phyloP scores from a whole-genome alignment of 2,329 filamentous ascomycete genomes.

The Pseudogymnoascus sp. region DNA sequence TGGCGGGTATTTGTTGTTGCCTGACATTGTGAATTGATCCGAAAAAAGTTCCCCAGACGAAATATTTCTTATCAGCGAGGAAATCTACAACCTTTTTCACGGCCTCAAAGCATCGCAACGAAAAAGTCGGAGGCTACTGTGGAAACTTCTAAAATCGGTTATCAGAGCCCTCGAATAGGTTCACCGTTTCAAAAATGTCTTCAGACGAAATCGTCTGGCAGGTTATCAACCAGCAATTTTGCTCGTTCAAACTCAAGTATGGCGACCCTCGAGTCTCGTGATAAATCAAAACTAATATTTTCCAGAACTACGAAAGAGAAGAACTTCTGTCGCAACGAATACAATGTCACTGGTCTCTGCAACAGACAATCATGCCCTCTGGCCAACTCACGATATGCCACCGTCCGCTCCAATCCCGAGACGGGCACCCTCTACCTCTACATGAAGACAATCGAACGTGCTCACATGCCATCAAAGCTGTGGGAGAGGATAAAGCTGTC shows the following conservation, averaged over 20 bases:
- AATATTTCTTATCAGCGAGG: conserved; percentile 8
- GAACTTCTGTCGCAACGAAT: conserved; percentile 93
- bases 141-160: neutral
- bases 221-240: conserved; percentile 92
- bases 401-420: conserved; percentile 71
- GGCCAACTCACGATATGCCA: conserved; percentile 88
- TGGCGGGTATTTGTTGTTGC: neutral
- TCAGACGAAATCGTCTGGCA: conserved; percentile 98
- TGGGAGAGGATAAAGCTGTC: conserved; percentile 92
- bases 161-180: conserved; percentile 1
- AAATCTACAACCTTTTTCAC: conserved; percentile 7
- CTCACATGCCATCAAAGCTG: conserved; percentile 79
- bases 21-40: neutral
- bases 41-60: conserved; percentile 9
- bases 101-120: neutral
- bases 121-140: neutral
- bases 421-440: conserved; percentile 86
- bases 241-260: conserved; percentile 88
- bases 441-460: conserved; percentile 89
- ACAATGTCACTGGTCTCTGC: conserved; percentile 77
- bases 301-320: conserved; percentile 70
- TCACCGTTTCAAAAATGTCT: conserved; percentile 47
- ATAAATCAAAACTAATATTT: conserved; percentile 17
- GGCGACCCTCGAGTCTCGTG: conserved; percentile 26
- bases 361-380: conserved; percentile 84